These are phyloP conservation scores for Leishmania lainsoni DNA, from an alignment of 208 protist genomes.

Conservation along the genomic window DNA sequence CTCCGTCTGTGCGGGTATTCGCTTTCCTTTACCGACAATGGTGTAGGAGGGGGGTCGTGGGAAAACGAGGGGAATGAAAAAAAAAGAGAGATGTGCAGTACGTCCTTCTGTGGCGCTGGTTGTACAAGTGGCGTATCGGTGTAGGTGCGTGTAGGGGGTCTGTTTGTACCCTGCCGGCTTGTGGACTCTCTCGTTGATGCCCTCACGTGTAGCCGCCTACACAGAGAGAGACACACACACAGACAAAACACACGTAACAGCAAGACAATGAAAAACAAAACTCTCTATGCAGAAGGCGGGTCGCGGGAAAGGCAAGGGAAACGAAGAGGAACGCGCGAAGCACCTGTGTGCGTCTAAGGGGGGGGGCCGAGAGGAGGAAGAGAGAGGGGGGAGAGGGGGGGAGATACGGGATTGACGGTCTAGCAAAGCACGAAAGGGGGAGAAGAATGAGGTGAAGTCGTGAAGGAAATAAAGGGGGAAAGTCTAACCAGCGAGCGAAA, in stretches of 20 bases:
- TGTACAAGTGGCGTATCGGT: not conserved
- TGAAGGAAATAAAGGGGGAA: not conserved
- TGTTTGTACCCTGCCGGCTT: not conserved
- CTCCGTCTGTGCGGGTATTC: no score
- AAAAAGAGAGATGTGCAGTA: not conserved
- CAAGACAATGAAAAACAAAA: no score
- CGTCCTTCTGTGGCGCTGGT: not conserved
- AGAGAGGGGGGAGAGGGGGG: not conserved
- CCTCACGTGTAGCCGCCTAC: not conserved
- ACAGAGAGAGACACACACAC: not conserved
- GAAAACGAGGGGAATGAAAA: not conserved
- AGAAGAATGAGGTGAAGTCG: not conserved
- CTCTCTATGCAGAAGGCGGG: not conserved
- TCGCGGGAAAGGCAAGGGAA: not conserved
- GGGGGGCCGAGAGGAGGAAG: no score
- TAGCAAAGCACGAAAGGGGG: not conserved
- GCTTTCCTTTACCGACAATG: not conserved
- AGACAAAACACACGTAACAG: not conserved
- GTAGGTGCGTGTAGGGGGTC: not conserved
- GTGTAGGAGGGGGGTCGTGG: no score
- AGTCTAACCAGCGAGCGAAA: constrained; percentile 8
- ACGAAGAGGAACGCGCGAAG: not conserved
- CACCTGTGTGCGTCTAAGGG: not conserved
- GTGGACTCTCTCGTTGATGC: not conserved
- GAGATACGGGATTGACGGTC: not conserved